Base-by-base conservation (phyloP, 208 protist species). In the Acanthamoeba royreba region DNA sequence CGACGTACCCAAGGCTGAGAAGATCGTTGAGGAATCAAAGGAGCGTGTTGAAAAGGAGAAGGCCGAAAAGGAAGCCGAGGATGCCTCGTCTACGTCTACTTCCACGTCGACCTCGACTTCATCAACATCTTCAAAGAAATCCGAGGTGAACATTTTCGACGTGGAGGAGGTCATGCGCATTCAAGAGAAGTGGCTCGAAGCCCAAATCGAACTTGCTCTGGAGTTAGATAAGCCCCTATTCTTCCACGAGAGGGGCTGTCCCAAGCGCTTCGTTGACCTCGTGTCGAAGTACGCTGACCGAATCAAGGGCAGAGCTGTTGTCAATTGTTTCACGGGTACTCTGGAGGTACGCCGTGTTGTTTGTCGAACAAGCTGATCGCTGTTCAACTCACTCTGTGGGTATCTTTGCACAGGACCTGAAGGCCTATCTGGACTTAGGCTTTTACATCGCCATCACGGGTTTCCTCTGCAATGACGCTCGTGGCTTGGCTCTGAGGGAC, bases 381-480 rank as follows among this genome's bases (percentile, higher is more conserved):
- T n/a, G n/a, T n/a, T n/a, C n/a, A n/a, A n/a, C n/a, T n/a, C n/a
- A n/a, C n/a, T n/a, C n/a, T n/a, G n/a, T n/a, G n/a, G n/a, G n/a
- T n/a, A n/a, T n/a, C n/a, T n/a, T n/a, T n/a, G n/a, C n/a, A n/a
- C n/a, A n/a, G 40, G 83, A 55, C 35, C 83, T 90, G 25, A 55
- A 66, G 83, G 33, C 83, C 25, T 90, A 90, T 49, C 49, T 90
- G 19, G 83, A 38, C 52, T 40, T 90, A 7, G 83, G 83, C 22
- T 90, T 90, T 38, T 90, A 90, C 53, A 90, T 90, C 35, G 83
- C 47, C 42, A 66, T 90, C 31, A 90, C 83, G 15, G 83, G 83
- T 38, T 90, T 90, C 53, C 31, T 90, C 8, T 90, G 83, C 83
- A 90, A 90, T 38, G 83, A 90, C 31, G 83, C 83, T 40, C 83